Percentiles rank a stretch among this genome's conserved stretches.
Conservation (phyloP, 2,329 filamentous ascomycete species). For the Diaporthe caulivora region DNA sequence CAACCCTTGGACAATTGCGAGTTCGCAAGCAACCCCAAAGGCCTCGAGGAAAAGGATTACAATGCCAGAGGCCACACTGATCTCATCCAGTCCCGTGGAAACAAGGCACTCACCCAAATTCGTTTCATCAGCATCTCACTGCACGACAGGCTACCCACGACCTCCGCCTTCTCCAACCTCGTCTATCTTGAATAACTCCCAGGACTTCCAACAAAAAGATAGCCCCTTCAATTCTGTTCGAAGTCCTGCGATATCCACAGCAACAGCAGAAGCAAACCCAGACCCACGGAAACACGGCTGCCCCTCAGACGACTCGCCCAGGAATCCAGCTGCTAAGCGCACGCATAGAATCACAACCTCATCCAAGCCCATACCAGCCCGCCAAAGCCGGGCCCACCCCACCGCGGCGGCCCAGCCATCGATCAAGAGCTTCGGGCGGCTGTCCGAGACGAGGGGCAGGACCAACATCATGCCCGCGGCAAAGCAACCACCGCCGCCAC, state of each 20-base stretch:
- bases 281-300: slow-evolving; percentile 6
- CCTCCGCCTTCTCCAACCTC: background rate
- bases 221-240: background rate
- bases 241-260: background rate
- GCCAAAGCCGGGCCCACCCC: background rate
- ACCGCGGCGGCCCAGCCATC: slow-evolving; percentile 15
- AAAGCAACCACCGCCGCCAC: background rate
- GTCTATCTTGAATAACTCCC: background rate
- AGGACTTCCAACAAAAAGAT: background rate
- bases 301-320: background rate
- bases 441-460: slow-evolving; percentile 30
- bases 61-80: slow-evolving; percentile 43
- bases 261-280: background rate
- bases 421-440: slow-evolving; percentile 49
- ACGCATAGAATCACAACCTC: background rate
- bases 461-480: background rate
- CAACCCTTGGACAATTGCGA: slow-evolving; percentile 56
- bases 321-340: slow-evolving; percentile 25
- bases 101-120: slow-evolving; percentile 24
- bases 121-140: slow-evolving; percentile 5
- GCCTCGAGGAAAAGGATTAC: slow-evolving; percentile 38
- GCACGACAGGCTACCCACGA: background rate
- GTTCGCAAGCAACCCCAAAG: slow-evolving; percentile 52
- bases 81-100: slow-evolving; percentile 46
- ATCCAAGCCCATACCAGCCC: background rate